These are phyloP conservation scores for Moelleriella libera DNA, from an alignment of 2,329 filamentous ascomycete genomes.

Conservation along the genomic window DNA sequence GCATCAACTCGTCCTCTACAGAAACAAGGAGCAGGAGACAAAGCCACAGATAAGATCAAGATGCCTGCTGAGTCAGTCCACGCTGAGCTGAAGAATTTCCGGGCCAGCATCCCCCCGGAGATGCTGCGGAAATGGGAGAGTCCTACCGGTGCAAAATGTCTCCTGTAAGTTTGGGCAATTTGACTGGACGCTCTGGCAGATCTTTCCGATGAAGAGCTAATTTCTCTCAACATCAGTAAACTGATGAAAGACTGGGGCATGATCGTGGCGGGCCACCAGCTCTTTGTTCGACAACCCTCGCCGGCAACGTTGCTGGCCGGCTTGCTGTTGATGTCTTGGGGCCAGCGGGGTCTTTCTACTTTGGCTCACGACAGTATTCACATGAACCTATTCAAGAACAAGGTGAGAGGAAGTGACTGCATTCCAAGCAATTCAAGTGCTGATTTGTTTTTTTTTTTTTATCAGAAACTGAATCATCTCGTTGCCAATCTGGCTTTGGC, in stretches of 20 bases:
- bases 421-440: background rate
- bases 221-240: background rate
- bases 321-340: background rate
- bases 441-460: background rate
- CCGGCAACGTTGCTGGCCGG: background rate
- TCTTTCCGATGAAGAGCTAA: background rate
- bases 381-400: slow-evolving; percentile 1
- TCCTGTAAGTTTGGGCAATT: background rate
- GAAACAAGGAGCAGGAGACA: background rate
- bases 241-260: background rate
- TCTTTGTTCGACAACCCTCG: background rate
- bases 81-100: background rate
- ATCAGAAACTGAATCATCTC: background rate
- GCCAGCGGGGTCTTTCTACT: background rate
- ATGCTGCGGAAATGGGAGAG: background rate
- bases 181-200: background rate
- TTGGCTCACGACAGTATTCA: background rate
- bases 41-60: background rate
- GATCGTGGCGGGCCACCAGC: background rate
- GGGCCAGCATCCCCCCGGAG: background rate
- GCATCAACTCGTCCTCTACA: too few species aligned
- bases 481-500: background rate
- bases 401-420: background rate
- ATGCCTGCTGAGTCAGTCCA: background rate
- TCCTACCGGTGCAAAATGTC: background rate